Evolutionary conservation across 805 yeast genomes (phyloP).

Genomic region (Candida boleticola): DNA sequence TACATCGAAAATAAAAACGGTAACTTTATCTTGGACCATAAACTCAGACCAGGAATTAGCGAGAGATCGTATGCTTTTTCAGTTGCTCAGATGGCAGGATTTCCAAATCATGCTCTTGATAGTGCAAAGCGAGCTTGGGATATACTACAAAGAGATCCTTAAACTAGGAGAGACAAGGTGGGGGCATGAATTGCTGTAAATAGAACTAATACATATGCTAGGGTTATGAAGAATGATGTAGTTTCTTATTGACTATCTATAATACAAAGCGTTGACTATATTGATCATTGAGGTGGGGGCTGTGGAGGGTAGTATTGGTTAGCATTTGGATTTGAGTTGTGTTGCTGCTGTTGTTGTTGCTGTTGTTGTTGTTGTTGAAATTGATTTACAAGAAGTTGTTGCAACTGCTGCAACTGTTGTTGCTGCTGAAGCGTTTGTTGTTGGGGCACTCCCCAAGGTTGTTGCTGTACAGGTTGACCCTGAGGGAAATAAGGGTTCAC

Average conservation of each 20-base stretch:
- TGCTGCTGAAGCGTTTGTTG: conserved; percentile 1
- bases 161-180: no score
- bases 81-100: conserved; percentile 77
- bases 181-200: no score
- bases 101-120: conserved; percentile 58
- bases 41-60: conserved; percentile 64
- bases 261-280: no score
- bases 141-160: conserved; percentile 6
- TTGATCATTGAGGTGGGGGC: no score
- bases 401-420: conserved; percentile 21
- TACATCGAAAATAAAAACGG: no score
- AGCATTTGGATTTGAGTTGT: no score
- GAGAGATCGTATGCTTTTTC: conserved; percentile 71
- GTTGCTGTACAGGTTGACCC: not conserved
- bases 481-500: conserved; percentile 7
- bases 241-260: no score
- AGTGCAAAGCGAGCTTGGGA: conserved; percentile 42
- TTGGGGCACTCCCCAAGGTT: not conserved
- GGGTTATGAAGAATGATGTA: not conserved
- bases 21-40: conserved; percentile 51
- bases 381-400: conserved; percentile 21
- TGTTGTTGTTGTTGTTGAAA: conserved; percentile 12
- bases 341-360: conserved; percentile 12
- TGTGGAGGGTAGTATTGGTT: conserved; percentile 1
- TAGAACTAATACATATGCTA: not conserved